A percentile compares a stretch with the other conserved stretches of the same genome.
Evolutionary conservation across 2,329 filamentous ascomycete genomes (phyloP).

Genomic region (Colletotrichum echinochloae): DNA sequence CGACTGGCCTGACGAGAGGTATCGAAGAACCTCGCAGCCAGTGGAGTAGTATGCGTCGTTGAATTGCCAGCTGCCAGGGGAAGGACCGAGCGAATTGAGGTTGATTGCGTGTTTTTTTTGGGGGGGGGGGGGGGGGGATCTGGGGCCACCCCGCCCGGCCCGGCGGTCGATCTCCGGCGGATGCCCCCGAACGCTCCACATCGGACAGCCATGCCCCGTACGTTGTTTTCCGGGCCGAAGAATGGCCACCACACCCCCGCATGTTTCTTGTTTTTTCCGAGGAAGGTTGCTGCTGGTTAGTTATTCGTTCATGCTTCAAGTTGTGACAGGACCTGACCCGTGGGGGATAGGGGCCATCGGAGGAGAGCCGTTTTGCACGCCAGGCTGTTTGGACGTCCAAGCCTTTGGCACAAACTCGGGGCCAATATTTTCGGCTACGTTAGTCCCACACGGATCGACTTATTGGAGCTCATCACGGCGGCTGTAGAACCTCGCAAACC

Average conservation of each 20-base stretch:
- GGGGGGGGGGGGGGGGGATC: too few species aligned
- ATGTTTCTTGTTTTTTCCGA: not conserved
- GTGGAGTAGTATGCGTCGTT: not conserved
- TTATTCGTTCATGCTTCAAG: not conserved
- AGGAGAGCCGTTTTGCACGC: too few species aligned
- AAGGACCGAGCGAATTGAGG: conserved; percentile 9
- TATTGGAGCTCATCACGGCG: not conserved
- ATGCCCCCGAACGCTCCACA: not conserved
- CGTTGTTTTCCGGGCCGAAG: conserved; percentile 10
- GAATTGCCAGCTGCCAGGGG: conserved; percentile 16
- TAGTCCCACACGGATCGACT: not conserved
- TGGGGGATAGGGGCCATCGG: not conserved
- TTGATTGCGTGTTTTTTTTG: conserved; percentile 25
- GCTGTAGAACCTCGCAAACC: not conserved
- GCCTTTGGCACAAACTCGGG: not conserved
- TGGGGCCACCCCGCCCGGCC: not conserved
- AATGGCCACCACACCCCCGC: not conserved
- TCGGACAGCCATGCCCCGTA: conserved; percentile 3
- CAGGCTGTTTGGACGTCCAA: not conserved
- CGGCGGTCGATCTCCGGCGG: not conserved
- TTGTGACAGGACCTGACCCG: too few species aligned
- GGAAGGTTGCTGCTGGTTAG: too few species aligned
- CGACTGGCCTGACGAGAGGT: not conserved
- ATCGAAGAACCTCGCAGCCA: not conserved
- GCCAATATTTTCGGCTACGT: not conserved